These are phyloP conservation scores for Colletotrichum tropicicola DNA, from an alignment of 2,329 filamentous ascomycete genomes.

Conservation along the genomic window DNA sequence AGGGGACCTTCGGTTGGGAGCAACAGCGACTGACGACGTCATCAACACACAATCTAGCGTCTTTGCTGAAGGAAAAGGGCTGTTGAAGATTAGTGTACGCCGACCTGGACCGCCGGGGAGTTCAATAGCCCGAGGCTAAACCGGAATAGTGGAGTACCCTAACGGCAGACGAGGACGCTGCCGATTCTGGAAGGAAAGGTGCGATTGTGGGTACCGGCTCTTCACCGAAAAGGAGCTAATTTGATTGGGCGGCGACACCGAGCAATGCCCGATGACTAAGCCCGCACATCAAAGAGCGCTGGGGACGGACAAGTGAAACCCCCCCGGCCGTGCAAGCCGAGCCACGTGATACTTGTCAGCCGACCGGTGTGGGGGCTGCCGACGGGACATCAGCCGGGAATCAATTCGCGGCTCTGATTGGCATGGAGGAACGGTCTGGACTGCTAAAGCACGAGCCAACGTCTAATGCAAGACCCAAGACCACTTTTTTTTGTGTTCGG, in stretches of 20 bases:
- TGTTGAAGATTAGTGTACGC: background rate
- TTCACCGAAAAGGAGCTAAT: background rate
- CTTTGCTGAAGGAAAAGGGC: background rate
- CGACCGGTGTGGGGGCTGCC: background rate
- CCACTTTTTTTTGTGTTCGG: slow-evolving; percentile 16
- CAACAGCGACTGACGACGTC: slow-evolving; percentile 1
- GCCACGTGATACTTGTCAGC: slow-evolving; percentile 20
- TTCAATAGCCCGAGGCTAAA: slow-evolving; percentile 18
- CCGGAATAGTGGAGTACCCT: slow-evolving; percentile 14
- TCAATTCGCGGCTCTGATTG: slow-evolving; percentile 24
- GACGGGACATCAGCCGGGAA: slow-evolving; percentile 8
- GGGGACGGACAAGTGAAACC: background rate
- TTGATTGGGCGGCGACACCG: too few relatives aligned
- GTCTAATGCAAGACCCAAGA: slow-evolving; percentile 27
- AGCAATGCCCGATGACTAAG: too few relatives aligned
- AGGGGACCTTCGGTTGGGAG: background rate
- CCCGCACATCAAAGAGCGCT: too few relatives aligned
- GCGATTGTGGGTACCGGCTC: background rate
- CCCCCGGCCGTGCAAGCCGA: background rate
- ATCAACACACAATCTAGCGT: background rate
- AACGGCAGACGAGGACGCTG: background rate
- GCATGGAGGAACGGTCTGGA: slow-evolving; percentile 5
- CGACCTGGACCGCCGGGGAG: background rate
- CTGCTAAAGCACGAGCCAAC: slow-evolving; percentile 22
- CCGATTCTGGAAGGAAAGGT: slow-evolving; percentile 9